These are phyloP conservation scores for Isatis lusitanica DNA, from an alignment of 441 rosid genomes.

Conservation along the genomic window DNA sequence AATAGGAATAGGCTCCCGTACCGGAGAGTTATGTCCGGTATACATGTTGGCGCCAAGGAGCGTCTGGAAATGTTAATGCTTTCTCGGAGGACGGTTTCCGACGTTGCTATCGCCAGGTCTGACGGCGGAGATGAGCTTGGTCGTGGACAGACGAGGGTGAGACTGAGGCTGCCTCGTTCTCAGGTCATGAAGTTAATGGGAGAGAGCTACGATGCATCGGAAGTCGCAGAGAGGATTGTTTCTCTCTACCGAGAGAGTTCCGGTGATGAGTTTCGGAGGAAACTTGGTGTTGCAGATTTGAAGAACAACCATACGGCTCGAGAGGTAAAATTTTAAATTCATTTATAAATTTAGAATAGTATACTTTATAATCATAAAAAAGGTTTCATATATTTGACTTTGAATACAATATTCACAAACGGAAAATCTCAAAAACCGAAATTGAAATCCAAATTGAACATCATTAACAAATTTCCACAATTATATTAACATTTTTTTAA, in stretches of 20 bases:
- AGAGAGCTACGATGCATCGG: conserved; percentile 44
- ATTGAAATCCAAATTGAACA: not conserved
- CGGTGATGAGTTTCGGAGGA: not conserved
- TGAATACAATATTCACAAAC: not conserved
- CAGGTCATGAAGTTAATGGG: conserved; percentile 47
- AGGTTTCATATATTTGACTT: too few relatives aligned
- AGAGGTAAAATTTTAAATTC: conserved; percentile 37
- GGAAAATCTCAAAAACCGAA: too few relatives aligned
- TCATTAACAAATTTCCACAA: not conserved
- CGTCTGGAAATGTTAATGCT: conserved; percentile 52
- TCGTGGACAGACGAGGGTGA: conserved; percentile 34
- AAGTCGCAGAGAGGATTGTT: conserved; percentile 46
- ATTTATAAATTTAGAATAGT: not conserved
- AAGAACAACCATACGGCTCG: conserved; percentile 34
- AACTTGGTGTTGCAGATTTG: too few relatives aligned
- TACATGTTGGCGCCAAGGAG: conserved; percentile 57
- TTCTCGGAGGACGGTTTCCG: conserved; percentile 48
- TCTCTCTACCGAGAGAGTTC: conserved; percentile 35
- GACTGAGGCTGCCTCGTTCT: conserved; percentile 45
- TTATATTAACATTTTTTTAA: not conserved
- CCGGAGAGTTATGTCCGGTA: conserved; percentile 46
- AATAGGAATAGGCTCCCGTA: conserved; percentile 18
- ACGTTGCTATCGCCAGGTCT: conserved; percentile 33
- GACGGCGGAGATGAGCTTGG: not conserved
- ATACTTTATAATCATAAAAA: not conserved